A percentile compares a stretch with the other conserved stretches of the same genome.
Evolutionary conservation across 139 green algal species (phyloP).

Genomic region (Nannochloris sp.): DNA sequence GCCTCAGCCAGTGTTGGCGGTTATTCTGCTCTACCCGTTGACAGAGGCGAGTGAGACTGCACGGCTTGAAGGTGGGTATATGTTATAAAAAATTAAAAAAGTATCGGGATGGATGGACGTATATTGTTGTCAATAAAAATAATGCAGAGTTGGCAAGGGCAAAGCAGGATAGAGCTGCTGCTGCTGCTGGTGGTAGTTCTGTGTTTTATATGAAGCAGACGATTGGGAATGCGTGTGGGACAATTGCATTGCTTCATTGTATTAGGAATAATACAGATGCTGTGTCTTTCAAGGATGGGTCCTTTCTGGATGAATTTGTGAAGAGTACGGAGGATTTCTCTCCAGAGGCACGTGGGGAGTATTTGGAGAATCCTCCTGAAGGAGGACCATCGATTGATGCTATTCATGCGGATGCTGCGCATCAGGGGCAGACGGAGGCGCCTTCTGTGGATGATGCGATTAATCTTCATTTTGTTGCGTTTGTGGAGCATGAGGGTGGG

Average conservation of each 20-base stretch:
- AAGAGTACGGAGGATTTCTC: slow-evolving; percentile 40
- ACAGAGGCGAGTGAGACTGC: slow-evolving; percentile 50
- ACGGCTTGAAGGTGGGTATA: slow-evolving; percentile 40
- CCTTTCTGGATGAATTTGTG: slow-evolving; percentile 70
- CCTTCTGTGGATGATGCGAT: slow-evolving; percentile 61
- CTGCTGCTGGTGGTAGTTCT: no score
- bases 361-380: slow-evolving; percentile 69
- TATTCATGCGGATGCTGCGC: slow-evolving; percentile 71
- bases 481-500: slow-evolving; percentile 54
- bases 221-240: slow-evolving; percentile 92
- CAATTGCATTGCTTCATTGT: slow-evolving; percentile 80
- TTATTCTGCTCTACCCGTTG: slow-evolving; percentile 83
- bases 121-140: background rate
- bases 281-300: slow-evolving; percentile 25
- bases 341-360: slow-evolving; percentile 45
- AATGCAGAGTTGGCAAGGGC: slow-evolving; percentile 13
- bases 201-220: slow-evolving; percentile 91
- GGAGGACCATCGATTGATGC: slow-evolving; percentile 67
- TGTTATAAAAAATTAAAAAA: background rate
- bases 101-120: background rate
- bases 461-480: slow-evolving; percentile 81
- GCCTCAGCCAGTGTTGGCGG: slow-evolving; percentile 62
- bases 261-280: slow-evolving; percentile 20
- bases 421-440: slow-evolving; percentile 51
- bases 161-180: background rate